Base-by-base conservation (phyloP, 306 rosid species). In the Prunus mongolica region DNA sequence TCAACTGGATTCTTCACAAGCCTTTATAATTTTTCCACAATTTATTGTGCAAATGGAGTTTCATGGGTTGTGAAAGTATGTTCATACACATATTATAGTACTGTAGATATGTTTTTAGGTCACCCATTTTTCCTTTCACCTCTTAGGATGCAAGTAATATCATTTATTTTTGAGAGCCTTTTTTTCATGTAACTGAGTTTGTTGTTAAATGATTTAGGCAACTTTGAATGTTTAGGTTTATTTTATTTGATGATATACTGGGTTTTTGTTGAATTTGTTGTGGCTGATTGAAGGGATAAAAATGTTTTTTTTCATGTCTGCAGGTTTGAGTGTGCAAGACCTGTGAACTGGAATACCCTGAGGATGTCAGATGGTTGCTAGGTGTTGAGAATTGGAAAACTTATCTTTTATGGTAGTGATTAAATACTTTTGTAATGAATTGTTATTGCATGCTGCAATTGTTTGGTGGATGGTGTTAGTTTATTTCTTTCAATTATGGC, bases 251-350 rank as follows among this genome's bases (percentile, higher is more conserved):
- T 9, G 6, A 38, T 28, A 24, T 45, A 2, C 34, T 57, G 44
- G 41, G 1, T 3, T 1, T 5, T 18, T 73, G 3, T 4, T 28
- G 3, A 67, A 19, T n/a, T 30, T 3, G 38, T 10, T 19, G 16
- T 47, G 14, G 2, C 11, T 19, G 13, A 25, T 27, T 19, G 38
- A n/a, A 47, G 0, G 13, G 25, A 1, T 46, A 0, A 34, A 34
- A 38, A 38, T 64, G 38, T 25, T 20, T 1, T 1, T 10, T 11
- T 28, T 51, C 58, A 16, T 54, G 41, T 52, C 32, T 66, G 46
- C 61, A 83, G 89, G 89, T 80, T 75, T 86, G 77, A 86, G 63
- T n/a, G 89, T 86, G 30, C 87, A 80, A 61, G 89, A 80, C 55
- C 74, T 77, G 32, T 86, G 83, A 86, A 73, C 66, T 14, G 25